Conservation (phyloP, 2,329 filamentous ascomycete species). For the Colletotrichum godetiae region DNA sequence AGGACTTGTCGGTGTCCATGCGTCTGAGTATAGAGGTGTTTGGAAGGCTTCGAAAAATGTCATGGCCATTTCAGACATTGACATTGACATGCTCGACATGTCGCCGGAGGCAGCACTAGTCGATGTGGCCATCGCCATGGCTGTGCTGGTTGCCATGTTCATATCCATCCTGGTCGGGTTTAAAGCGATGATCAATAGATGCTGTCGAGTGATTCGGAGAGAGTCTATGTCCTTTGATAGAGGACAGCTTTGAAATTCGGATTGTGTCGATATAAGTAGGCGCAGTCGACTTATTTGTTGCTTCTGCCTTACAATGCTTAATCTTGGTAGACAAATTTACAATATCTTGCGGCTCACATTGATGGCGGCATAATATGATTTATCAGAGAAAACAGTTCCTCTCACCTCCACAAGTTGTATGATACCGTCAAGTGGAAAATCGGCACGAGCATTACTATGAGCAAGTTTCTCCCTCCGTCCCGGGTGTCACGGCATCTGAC, state of each 20-base stretch:
- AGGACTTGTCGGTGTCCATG: slow-evolving; percentile 78
- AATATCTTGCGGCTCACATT: neutral
- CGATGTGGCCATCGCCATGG: slow-evolving; percentile 23
- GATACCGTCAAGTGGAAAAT: neutral
- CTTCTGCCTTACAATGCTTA: neutral
- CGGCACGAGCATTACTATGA: slow-evolving; percentile 1
- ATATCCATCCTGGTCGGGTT: neutral
- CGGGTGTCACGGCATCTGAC: slow-evolving; percentile 10
- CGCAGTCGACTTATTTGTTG: neutral
- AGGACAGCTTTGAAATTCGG: too few species aligned
- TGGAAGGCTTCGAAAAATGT: slow-evolving; percentile 70
- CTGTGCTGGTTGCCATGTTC: slow-evolving; percentile 29
- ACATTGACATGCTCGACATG: slow-evolving; percentile 47
- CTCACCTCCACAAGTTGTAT: neutral
- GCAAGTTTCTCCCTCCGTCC: slow-evolving; percentile 15
- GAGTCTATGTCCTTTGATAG: too few species aligned
- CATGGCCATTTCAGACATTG: slow-evolving; percentile 41
- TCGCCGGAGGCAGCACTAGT: slow-evolving; percentile 1
- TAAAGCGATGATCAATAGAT: too few species aligned
- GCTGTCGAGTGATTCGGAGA: too few species aligned
- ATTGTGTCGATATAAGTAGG: neutral
- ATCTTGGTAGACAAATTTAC: neutral
- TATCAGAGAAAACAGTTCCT: neutral
- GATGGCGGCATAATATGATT: neutral
- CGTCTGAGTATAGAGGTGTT: slow-evolving; percentile 67